These are phyloP conservation scores for Lepidium africanum DNA, from an alignment of 345 rosid species.

Conservation along the genomic window DNA sequence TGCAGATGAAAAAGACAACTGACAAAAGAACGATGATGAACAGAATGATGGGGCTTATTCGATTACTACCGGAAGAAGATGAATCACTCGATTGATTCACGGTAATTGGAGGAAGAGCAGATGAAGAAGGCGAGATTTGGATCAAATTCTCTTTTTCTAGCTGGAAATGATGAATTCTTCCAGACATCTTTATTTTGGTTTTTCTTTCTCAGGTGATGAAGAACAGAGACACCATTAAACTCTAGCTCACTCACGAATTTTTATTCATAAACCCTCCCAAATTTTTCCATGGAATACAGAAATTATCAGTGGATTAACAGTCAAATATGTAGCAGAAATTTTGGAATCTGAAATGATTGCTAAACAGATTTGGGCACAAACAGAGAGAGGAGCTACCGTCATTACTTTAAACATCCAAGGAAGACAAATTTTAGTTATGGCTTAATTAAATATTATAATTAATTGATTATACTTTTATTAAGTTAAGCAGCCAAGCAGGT, in stretches of 20 bases:
- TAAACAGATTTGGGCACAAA: conserved; percentile 26
- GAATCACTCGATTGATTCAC: conserved; percentile 22
- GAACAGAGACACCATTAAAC: conserved; percentile 27
- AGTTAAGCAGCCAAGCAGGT: neutral
- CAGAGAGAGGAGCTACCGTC: conserved; percentile 1
- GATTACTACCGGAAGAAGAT: conserved; percentile 29
- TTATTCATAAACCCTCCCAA: conserved; percentile 15
- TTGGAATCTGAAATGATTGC: conserved; percentile 30
- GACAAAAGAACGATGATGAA: conserved; percentile 60
- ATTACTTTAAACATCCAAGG: conserved; percentile 2
- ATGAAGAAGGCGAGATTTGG: conserved; percentile 24
- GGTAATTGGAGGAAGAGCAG: conserved; percentile 28
- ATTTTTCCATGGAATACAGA: conserved; percentile 14
- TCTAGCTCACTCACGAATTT: neutral
- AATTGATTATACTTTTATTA: neutral
- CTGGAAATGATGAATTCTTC: conserved; percentile 29
- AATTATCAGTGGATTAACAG: conserved; percentile 17
- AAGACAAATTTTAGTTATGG: neutral
- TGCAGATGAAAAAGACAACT: conserved; percentile 56
- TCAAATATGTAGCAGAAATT: conserved; percentile 15
- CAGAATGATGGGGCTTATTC: conserved; percentile 56
- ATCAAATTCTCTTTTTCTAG: conserved; percentile 21
- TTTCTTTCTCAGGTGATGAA: conserved; percentile 12
- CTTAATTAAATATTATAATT: neutral
- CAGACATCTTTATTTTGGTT: conserved; percentile 24